A percentile compares a stretch with the other conserved stretches of the same genome.
Conservation (phyloP, 73 alveolate genomes). For the Tetrahymena elliotti region DNA sequence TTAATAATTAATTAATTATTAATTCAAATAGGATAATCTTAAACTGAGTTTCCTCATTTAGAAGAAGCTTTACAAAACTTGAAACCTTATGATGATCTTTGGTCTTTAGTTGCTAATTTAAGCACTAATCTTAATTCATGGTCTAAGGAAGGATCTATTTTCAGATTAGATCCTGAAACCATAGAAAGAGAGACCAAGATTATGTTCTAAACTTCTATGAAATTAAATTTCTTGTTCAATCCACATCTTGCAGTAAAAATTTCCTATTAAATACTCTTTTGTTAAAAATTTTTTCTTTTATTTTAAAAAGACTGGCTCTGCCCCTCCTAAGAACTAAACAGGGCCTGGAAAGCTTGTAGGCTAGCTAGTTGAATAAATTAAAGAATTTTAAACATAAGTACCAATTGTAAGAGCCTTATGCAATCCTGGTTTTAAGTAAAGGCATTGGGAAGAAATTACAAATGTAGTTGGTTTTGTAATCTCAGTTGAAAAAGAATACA, state of each 20-base stretch:
- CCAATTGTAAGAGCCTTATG: neutral
- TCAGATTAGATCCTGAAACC: slow-evolving; percentile 69
- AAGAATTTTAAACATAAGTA: neutral
- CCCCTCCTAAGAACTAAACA: neutral
- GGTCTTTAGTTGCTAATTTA: slow-evolving; percentile 58
- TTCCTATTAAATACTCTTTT: neutral
- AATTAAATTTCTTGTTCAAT: slow-evolving; percentile 35
- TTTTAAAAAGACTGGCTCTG: neutral
- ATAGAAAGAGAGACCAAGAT: slow-evolving; percentile 68
- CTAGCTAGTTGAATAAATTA: neutral
- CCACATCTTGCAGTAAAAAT: neutral
- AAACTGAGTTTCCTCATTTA: slow-evolving; percentile 63
- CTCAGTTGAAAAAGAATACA: neutral
- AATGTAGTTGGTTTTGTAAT: neutral
- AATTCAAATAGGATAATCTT: slow-evolving; percentile 49
- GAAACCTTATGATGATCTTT: slow-evolving; percentile 73
- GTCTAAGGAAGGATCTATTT: slow-evolving; percentile 42
- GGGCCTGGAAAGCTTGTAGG: neutral
- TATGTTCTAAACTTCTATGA: slow-evolving; percentile 56
- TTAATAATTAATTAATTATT: neutral
- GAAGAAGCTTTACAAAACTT: slow-evolving; percentile 57
- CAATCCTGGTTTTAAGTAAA: neutral
- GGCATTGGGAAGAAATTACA: neutral
- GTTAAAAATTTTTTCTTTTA: neutral
- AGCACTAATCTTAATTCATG: slow-evolving; percentile 34